Evolutionary conservation across 495 filamentous ascomycete genomes (phyloP), one percentile per base, ranked within the genome.

Genomic region (Penicillium bialowiezense): DNA sequence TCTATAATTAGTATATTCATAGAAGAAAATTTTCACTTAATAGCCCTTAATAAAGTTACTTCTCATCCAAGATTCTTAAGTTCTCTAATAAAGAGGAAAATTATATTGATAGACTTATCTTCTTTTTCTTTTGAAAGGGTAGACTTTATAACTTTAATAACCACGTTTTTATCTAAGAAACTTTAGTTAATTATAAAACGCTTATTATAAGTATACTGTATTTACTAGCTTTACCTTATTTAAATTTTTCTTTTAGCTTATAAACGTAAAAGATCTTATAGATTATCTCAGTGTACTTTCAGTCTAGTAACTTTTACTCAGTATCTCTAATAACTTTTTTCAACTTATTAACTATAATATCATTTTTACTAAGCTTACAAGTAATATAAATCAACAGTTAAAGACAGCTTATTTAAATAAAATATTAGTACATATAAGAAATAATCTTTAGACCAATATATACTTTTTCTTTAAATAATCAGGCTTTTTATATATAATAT

Each of bases 381-480:
- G 73, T 49, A 15, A 76, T 73, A 50, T 76, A 67, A 26, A 74
- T 52, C 21, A 76, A 44, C 9, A 76, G 62, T 14, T 56, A 51
- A 36, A 76, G 50, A 8, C 72, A 64, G 41, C 67, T 71, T 76
- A 33, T 41, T 24, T 36, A 23, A 15, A 26, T 10, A 21, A 40
- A 13, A 21, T 33, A 18, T 49, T 13, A 41, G 44, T 35, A 29
- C 44, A 36, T 40, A 44, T 19, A 6, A 29, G 18, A 47, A n/a
- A 23, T 7, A 38, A 14, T 20, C 8, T 49, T 32, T 24, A 35
- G 15, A n/a, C 7, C 23, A 21, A 50, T 77, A 65, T 68, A 92
- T 89, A 81, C 47, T 79, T 76, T 71, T 88, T 95, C 54, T 74
- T 74, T 19, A 91, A 56, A 62, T 97, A 90, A 56, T 95, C 89